phyloP scores from a whole-genome alignment of 176 grass and related monocot genomes.

The Themeda triandra region DNA sequence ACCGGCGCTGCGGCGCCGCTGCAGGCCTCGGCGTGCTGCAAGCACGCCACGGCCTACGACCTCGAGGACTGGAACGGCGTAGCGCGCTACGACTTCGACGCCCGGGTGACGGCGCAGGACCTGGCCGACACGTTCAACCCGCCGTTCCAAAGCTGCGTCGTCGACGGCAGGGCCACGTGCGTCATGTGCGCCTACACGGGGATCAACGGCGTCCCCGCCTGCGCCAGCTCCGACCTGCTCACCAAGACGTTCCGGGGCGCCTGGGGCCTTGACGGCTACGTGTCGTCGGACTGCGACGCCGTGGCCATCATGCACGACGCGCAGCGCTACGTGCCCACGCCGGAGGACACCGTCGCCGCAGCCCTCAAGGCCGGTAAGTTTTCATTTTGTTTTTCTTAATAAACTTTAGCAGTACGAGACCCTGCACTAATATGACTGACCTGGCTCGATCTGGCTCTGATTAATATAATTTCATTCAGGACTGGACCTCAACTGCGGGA shows the following conservation, averaged over 20 bases:
- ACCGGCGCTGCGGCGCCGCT: too few species aligned
- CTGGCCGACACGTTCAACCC: slow-evolving; percentile 37
- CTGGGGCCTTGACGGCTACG: slow-evolving; percentile 78
- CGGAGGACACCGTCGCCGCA: slow-evolving; percentile 85
- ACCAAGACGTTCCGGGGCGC: slow-evolving; percentile 51
- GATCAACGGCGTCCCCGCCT: slow-evolving; percentile 33
- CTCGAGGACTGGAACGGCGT: too few species aligned
- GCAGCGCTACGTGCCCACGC: slow-evolving; percentile 53
- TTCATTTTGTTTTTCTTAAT: too few species aligned
- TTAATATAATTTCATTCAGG: slow-evolving; percentile 38
- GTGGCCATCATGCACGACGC: slow-evolving; percentile 65
- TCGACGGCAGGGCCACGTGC: slow-evolving; percentile 25
- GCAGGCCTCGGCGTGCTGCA: too few species aligned
- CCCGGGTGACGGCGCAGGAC: not conserved
- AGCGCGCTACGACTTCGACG: too few species aligned
- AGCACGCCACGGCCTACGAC: too few species aligned
- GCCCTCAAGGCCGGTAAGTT: slow-evolving; percentile 79
- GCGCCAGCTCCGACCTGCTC: slow-evolving; percentile 66
- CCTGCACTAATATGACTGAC: too few species aligned
- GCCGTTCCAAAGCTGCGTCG: slow-evolving; percentile 43
- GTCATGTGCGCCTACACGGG: slow-evolving; percentile 55
- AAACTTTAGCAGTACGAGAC: too few species aligned
- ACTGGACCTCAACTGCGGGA: slow-evolving; percentile 87
- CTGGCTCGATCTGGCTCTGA: too few species aligned
- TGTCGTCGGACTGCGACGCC: slow-evolving; percentile 76